Conservation (phyloP, 495 filamentous ascomycete species). For the Trichoderma virens region DNA sequence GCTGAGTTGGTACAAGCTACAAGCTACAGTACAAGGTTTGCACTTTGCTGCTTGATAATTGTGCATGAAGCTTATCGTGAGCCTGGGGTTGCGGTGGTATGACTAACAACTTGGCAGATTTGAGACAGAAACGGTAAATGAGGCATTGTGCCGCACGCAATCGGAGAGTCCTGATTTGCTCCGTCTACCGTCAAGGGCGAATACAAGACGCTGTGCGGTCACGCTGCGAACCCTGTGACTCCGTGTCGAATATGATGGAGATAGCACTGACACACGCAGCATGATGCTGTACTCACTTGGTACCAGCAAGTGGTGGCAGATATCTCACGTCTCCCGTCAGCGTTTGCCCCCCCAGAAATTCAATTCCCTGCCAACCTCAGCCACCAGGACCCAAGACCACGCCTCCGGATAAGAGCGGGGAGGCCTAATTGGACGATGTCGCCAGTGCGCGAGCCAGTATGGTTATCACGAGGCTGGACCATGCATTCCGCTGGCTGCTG, state of each 20-base stretch:
- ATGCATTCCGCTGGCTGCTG: not conserved
- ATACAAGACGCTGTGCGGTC: too few relatives aligned
- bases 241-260: not conserved
- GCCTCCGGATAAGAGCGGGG: constrained; percentile 1
- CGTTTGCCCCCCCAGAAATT: too few relatives aligned
- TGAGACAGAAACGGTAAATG: too few relatives aligned
- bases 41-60: too few relatives aligned
- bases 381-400: not conserved
- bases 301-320: not conserved
- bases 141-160: not conserved
- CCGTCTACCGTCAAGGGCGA: too few relatives aligned
- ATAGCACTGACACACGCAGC: constrained; percentile 1
- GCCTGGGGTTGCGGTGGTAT: too few relatives aligned
- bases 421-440: not conserved
- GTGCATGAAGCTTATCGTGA: too few relatives aligned
- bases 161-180: too few relatives aligned
- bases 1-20: too few relatives aligned
- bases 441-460: not conserved
- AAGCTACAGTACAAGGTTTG: too few relatives aligned
- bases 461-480: not conserved
- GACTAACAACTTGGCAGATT: too few relatives aligned
- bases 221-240: not conserved
- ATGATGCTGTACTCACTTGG: not conserved
- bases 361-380: not conserved
- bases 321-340: not conserved